Conservation (phyloP, 2,329 filamentous ascomycete species). For the Xylaria sp. region DNA sequence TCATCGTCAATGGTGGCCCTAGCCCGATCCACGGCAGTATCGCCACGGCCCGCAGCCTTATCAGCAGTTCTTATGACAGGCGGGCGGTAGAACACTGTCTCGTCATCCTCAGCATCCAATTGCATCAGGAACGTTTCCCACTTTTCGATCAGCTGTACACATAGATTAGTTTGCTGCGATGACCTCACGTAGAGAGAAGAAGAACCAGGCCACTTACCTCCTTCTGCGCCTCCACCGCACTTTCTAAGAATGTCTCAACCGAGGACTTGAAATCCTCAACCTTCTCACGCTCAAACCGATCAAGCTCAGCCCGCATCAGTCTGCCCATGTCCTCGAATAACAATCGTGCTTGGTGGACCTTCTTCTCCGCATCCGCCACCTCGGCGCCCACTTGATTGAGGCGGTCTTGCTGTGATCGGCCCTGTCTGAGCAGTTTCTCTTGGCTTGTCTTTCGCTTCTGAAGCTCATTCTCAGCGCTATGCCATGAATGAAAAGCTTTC, state of each 20-base stretch:
- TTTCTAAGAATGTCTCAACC: conserved; percentile 95
- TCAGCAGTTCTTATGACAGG: conserved; percentile 49
- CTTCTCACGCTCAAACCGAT: conserved; percentile 93
- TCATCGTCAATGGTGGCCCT: conserved; percentile 56
- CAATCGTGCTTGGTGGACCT: conserved; percentile 81
- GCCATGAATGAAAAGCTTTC: conserved; percentile 94
- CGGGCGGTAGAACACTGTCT: conserved; percentile 59
- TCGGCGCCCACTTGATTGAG: conserved; percentile 89
- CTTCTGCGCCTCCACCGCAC: conserved; percentile 95
- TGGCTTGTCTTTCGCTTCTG: conserved; percentile 84
- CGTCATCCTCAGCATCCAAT: conserved; percentile 88
- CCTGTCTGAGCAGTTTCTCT: conserved; percentile 92
- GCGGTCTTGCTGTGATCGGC: conserved; percentile 91
- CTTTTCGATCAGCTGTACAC: conserved; percentile 63
- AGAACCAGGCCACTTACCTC: conserved; percentile 58
- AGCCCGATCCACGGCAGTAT: conserved; percentile 57
- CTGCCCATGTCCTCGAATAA: conserved; percentile 97
- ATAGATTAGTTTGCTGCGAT: conserved; percentile 12
- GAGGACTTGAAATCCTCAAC: conserved; percentile 99
- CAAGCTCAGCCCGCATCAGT: conserved; percentile 83
- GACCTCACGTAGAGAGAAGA: neutral
- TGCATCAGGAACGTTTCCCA: conserved; percentile 99
- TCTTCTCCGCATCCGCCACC: conserved; percentile 89
- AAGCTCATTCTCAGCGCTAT: conserved; percentile 80
- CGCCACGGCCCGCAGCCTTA: conserved; percentile 43